Percentiles rank a stretch among this genome's conserved stretches.
These are phyloP conservation scores for Penicillium sp. DNA, from an alignment of 2,329 filamentous ascomycete genomes.

Conservation along the genomic window DNA sequence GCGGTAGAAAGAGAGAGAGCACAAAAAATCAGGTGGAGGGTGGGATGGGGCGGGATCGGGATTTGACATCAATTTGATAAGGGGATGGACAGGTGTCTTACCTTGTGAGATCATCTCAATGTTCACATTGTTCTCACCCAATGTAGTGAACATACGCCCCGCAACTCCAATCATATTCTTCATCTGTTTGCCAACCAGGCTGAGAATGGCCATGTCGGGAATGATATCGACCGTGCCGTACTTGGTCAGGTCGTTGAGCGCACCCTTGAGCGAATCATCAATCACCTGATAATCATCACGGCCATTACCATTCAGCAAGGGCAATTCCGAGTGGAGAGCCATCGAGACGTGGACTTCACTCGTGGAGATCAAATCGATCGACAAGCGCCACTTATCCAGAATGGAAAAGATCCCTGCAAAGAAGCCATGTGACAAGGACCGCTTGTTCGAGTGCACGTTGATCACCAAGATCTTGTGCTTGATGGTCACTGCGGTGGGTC, in stretches of 20 bases:
- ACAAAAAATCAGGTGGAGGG: background rate
- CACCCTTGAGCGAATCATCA: constrained; percentile 57
- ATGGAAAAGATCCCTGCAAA: constrained; percentile 91
- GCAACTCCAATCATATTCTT: constrained; percentile 96
- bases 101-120: constrained; percentile 99
- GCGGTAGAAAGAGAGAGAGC: background rate
- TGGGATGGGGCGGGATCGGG: background rate
- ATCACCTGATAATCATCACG: constrained; percentile 49
- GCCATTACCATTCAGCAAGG: constrained; percentile 46
- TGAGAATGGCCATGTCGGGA: constrained; percentile 89
- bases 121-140: constrained; percentile 91
- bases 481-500: constrained; percentile 87
- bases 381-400: constrained; percentile 77
- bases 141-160: constrained; percentile 87
- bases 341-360: constrained; percentile 97
- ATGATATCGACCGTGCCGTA: constrained; percentile 89
- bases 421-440: constrained; percentile 92
- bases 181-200: constrained; percentile 89
- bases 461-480: constrained; percentile 96
- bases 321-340: constrained; percentile 77
- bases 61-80: constrained; percentile 1
- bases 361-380: constrained; percentile 92
- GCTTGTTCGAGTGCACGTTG: constrained; percentile 96
- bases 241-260: constrained; percentile 65
- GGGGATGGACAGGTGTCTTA: constrained; percentile 38